Percentiles rank a stretch among this genome's conserved stretches.
Evolutionary conservation across 2,329 filamentous ascomycete species (phyloP).

Genomic region (Davidsoniella australis): DNA sequence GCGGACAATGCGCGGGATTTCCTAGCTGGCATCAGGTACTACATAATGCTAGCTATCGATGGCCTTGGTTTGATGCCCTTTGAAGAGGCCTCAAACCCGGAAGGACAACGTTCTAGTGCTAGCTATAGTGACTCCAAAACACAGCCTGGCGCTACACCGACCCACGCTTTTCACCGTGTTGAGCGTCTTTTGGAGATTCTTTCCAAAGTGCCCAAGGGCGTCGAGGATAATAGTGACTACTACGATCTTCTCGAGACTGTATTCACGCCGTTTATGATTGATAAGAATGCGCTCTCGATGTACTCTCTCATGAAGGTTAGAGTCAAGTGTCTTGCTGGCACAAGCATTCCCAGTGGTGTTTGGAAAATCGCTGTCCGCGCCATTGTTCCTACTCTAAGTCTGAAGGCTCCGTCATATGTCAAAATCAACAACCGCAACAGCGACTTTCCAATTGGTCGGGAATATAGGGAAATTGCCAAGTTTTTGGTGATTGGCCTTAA

Average conservation of each 20-base stretch:
- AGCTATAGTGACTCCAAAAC: neutral
- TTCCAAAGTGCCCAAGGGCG: slow-evolving; percentile 29
- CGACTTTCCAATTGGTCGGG: slow-evolving; percentile 33
- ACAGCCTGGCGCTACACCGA: too few relatives aligned
- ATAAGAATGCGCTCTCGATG: slow-evolving; percentile 21
- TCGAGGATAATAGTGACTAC: slow-evolving; percentile 29
- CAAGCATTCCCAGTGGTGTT: neutral
- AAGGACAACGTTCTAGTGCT: slow-evolving; percentile 23
- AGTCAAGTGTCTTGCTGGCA: neutral
- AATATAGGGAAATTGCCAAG: slow-evolving; percentile 52
- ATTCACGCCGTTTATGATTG: slow-evolving; percentile 40
- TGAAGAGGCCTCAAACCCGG: slow-evolving; percentile 39
- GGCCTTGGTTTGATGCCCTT: slow-evolving; percentile 43
- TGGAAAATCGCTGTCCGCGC: slow-evolving; percentile 5
- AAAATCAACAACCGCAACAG: neutral
- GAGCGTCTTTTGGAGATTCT: slow-evolving; percentile 49
- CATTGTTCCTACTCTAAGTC: slow-evolving; percentile 1
- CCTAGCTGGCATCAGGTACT: slow-evolving; percentile 34
- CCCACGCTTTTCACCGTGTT: neutral
- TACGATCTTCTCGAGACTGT: slow-evolving; percentile 30
- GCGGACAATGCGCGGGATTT: slow-evolving; percentile 30
- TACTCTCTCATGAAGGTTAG: slow-evolving; percentile 1
- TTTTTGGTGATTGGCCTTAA: slow-evolving; percentile 47
- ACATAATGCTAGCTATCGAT: slow-evolving; percentile 30
- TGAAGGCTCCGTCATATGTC: neutral